Evolutionary conservation across 352 stramenopile genomes (phyloP).

Genomic region (Phytophthora kernoviae): DNA sequence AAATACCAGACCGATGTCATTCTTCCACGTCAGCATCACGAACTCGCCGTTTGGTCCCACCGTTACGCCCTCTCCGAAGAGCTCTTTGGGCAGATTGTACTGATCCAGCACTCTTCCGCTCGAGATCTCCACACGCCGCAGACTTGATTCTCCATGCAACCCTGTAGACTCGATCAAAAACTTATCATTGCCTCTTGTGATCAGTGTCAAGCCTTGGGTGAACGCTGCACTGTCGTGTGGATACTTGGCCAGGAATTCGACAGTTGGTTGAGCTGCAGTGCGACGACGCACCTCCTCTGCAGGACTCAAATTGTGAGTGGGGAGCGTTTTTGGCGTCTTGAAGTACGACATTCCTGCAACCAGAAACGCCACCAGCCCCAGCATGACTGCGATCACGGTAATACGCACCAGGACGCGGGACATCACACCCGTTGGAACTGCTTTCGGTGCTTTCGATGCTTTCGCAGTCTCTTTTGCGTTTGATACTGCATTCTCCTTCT

Average conservation of each 20-base stretch:
- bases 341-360: slow-evolving; percentile 12
- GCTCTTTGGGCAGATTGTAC: slow-evolving; percentile 53
- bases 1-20: slow-evolving; percentile 89
- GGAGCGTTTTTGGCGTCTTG: not conserved
- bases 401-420: slow-evolving; percentile 41
- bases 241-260: slow-evolving; percentile 73
- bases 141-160: slow-evolving; percentile 84
- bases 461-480: not conserved
- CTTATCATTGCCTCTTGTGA: slow-evolving; percentile 61
- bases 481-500: slow-evolving; percentile 5
- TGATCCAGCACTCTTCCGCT: slow-evolving; percentile 80
- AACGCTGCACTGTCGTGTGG: slow-evolving; percentile 87
- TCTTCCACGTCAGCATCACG: slow-evolving; percentile 93
- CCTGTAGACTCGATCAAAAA: slow-evolving; percentile 94
- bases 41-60: slow-evolving; percentile 69
- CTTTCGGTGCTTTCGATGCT: slow-evolving; percentile 14
- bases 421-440: slow-evolving; percentile 32
- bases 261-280: slow-evolving; percentile 24
- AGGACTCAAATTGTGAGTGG: slow-evolving; percentile 12
- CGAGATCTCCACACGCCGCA: slow-evolving; percentile 88
- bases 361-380: slow-evolving; percentile 20
- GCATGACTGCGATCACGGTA: slow-evolving; percentile 23
- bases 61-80: slow-evolving; percentile 94
- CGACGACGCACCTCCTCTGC: slow-evolving; percentile 15
- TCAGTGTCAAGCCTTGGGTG: slow-evolving; percentile 78